phyloP scores from a whole-genome alignment of 805 yeast species.

The Candida namnaoensis region DNA sequence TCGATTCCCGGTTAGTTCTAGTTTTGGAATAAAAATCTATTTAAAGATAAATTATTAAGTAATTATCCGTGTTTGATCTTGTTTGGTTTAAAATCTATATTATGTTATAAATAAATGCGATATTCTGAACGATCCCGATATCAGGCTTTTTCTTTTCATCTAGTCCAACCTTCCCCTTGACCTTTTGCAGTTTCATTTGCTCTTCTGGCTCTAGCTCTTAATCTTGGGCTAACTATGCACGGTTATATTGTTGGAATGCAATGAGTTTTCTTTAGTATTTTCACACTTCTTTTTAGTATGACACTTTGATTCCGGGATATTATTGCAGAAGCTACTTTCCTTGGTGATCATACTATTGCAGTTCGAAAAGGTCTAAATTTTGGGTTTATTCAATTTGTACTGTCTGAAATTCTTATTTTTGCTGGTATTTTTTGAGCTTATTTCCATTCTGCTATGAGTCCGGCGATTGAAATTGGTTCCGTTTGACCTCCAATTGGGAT shows the following conservation, averaged over 20 bases:
- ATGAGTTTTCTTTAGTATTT: slow-evolving; percentile 9
- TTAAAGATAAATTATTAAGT: too few species aligned
- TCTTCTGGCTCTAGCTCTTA: slow-evolving; percentile 15
- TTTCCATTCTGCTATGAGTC: slow-evolving; percentile 18
- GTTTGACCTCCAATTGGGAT: slow-evolving; percentile 18
- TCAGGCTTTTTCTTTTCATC: slow-evolving; percentile 6
- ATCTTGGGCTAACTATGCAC: slow-evolving; percentile 17
- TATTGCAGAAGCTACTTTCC: slow-evolving; percentile 14
- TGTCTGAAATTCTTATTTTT: slow-evolving; percentile 13
- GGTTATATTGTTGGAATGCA: slow-evolving; percentile 12
- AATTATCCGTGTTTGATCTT: too few species aligned
- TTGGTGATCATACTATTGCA: slow-evolving; percentile 18
- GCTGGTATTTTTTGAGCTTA: slow-evolving; percentile 15
- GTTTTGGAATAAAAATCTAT: background rate
- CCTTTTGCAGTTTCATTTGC: slow-evolving; percentile 15
- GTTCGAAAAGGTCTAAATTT: slow-evolving; percentile 15
- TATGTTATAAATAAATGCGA: too few species aligned
- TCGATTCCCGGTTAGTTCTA: background rate
- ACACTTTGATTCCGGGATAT: slow-evolving; percentile 18
- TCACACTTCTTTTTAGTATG: slow-evolving; percentile 3
- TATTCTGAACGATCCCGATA: background rate
- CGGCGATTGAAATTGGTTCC: slow-evolving; percentile 15
- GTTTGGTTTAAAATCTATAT: too few species aligned
- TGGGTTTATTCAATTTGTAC: slow-evolving; percentile 12
- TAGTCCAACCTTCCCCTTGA: slow-evolving; percentile 9